Conservation (phyloP, 2,329 filamentous ascomycete genomes). For the Ascochyta pisi region DNA sequence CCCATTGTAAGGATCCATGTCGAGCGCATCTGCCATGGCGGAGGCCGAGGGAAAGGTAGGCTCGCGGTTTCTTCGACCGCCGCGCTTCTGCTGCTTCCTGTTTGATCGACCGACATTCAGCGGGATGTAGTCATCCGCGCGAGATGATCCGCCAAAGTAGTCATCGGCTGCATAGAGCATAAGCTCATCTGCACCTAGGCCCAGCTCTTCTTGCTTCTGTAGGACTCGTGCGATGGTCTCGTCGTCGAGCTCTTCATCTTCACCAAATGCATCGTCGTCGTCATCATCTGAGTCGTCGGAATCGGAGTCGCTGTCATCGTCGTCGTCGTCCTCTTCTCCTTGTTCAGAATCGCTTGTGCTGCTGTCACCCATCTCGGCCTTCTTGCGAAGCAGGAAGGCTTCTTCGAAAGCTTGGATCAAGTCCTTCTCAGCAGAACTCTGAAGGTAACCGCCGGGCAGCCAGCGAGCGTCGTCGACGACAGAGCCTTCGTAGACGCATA, state of each 20-base stretch:
- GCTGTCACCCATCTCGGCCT: constrained; percentile 24
- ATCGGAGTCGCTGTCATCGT: constrained; percentile 45
- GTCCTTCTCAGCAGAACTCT: constrained; percentile 28
- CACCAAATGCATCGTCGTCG: constrained; percentile 52
- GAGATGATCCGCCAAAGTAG: constrained; percentile 41
- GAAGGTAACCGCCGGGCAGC: constrained; percentile 49
- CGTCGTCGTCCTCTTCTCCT: constrained; percentile 40
- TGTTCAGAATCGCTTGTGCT: constrained; percentile 27
- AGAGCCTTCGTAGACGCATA: constrained; percentile 57
- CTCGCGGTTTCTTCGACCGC: constrained; percentile 21
- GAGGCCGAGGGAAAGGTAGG: constrained; percentile 60
- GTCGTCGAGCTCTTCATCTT: constrained; percentile 59
- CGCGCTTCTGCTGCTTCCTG: constrained; percentile 31
- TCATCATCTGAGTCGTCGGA: constrained; percentile 49
- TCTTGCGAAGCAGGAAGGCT: constrained; percentile 23
- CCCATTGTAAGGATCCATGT: constrained; percentile 68
- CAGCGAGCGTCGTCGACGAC: constrained; percentile 58
- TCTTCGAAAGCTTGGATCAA: constrained; percentile 41
- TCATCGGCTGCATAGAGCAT: constrained; percentile 62
- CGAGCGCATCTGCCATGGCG: constrained; percentile 64
- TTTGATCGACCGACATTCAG: constrained; percentile 36
- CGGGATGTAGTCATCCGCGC: constrained; percentile 16
- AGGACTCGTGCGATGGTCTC: constrained; percentile 68
- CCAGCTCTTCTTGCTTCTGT: constrained; percentile 68
- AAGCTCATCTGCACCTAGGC: constrained; percentile 65